Conservation (phyloP, 495 filamentous ascomycete genomes). For the Talaromyces borbonicus region DNA sequence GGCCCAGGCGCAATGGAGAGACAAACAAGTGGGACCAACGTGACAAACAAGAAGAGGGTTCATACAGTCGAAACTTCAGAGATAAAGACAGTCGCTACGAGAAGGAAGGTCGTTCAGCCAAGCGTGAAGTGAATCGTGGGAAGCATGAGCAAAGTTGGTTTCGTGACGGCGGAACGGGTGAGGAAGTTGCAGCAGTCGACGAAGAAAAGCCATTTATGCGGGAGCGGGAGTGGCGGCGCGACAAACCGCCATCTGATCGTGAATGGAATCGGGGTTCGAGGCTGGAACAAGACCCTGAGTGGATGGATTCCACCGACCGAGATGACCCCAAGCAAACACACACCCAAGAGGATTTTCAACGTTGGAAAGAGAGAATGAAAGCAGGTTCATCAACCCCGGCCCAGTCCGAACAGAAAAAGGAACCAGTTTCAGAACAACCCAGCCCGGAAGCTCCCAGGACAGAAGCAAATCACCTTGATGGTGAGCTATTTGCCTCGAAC, state of each 20-base stretch:
- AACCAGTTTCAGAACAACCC: conserved; percentile 22
- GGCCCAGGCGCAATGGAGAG: conserved; percentile 51
- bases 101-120: conserved; percentile 29
- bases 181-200: conserved; percentile 44
- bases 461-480: conserved; percentile 26
- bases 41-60: conserved; percentile 38
- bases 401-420: conserved; percentile 39
- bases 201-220: conserved; percentile 42
- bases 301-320: conserved; percentile 70
- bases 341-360: conserved; percentile 87
- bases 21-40: conserved; percentile 45
- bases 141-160: conserved; percentile 49
- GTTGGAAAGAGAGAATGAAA: conserved; percentile 92
- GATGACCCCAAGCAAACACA: conserved; percentile 55
- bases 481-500: conserved; percentile 26
- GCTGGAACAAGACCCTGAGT: conserved; percentile 73
- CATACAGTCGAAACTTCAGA: conserved; percentile 30
- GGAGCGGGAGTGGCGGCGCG: conserved; percentile 57
- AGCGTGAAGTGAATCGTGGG: conserved; percentile 39
- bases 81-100: conserved; percentile 22
- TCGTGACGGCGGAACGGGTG: conserved; percentile 42
- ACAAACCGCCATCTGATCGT: conserved; percentile 49
- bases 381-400: conserved; percentile 33
- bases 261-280: conserved; percentile 46
- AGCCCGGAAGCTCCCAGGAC: conserved; percentile 16